These are phyloP conservation scores for Huntiella omanensis DNA, from an alignment of 2,329 filamentous ascomycete genomes.

Conservation along the genomic window DNA sequence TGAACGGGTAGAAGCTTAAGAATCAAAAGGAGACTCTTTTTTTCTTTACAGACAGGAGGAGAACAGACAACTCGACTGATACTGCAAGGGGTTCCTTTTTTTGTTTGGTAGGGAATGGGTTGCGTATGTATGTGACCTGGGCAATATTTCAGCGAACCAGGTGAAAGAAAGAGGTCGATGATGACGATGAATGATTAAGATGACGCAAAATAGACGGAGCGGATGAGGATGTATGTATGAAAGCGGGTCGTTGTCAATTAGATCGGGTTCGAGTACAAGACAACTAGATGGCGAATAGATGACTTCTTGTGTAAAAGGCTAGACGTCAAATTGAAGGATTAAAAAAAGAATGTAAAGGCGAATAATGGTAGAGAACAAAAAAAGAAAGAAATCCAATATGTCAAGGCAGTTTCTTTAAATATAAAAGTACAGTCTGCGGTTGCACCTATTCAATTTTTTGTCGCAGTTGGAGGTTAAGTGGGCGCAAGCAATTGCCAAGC, in stretches of 20 bases:
- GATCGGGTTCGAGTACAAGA: no score
- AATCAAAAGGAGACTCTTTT: neutral
- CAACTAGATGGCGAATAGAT: no score
- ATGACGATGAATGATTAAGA: no score
- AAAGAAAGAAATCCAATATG: no score
- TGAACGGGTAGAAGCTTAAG: neutral
- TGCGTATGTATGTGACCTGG: constrained; percentile 2
- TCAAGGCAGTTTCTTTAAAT: no score
- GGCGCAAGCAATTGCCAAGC: constrained; percentile 4
- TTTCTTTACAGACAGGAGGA: neutral
- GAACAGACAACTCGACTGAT: neutral
- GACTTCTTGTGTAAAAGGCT: no score
- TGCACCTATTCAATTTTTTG: no score
- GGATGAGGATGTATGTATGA: no score
- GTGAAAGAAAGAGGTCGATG: neutral
- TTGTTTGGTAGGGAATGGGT: neutral
- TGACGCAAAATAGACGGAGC: no score
- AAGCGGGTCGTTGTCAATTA: no score
- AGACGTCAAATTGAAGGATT: neutral
- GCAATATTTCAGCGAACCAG: constrained; percentile 12
- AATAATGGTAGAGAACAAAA: no score
- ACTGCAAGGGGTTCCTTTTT: constrained; percentile 2
- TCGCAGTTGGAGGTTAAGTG: neutral
- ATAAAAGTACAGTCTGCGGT: no score
- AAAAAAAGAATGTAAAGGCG: neutral